Evolutionary conservation across 108 stramenopile genomes (phyloP), one percentile per base, ranked within the genome.

Genomic region (Cyclotella kingstonii): DNA sequence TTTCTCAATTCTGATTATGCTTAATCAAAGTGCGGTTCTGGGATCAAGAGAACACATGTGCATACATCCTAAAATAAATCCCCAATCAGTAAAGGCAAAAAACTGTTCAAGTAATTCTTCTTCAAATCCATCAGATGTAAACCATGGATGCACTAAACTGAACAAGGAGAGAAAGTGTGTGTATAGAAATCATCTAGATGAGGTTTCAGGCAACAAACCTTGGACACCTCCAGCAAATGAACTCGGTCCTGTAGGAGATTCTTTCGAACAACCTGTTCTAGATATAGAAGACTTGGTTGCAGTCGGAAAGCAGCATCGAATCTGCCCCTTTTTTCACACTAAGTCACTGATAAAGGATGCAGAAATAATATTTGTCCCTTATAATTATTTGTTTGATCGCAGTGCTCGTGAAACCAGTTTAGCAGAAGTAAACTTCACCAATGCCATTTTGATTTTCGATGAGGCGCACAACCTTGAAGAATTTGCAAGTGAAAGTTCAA

Each of bases 401-500:
- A 81, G 81, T 60, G 70, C 91, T 2, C 79, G 97, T 1, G 67
- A 60, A 23, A 69, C 85, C 7, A 87, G 86, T 14, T 60, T 89
- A 35, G 60, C 81, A 19, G 86, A 92, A 46, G 64, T 91, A 35
- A 76, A 87, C 8, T 96, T 95, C 90, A 63, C 76, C 25, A 83
- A 94, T 70, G 48, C 97, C 0, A 77, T 99, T 14, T 72, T 99
- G 0, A 95, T 99, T 29, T 91, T 99, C 58, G 99, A 99, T 68
- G 99, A 99, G 75, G 98, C 97, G 0, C 99, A 99, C 81, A 99
- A 99, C 60, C 61, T 99, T n/a, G 98, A 98, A 68, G 79, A 83
- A 12, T 95, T 97, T 74, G 97, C 96, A 4, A 81, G 85, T 44
- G 97, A 98, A 8, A 82, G 91, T 8, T 89, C 97, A 17, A 95